phyloP scores from a whole-genome alignment of 2,329 filamentous ascomycete species.

The Microthyrium microscopicum region DNA sequence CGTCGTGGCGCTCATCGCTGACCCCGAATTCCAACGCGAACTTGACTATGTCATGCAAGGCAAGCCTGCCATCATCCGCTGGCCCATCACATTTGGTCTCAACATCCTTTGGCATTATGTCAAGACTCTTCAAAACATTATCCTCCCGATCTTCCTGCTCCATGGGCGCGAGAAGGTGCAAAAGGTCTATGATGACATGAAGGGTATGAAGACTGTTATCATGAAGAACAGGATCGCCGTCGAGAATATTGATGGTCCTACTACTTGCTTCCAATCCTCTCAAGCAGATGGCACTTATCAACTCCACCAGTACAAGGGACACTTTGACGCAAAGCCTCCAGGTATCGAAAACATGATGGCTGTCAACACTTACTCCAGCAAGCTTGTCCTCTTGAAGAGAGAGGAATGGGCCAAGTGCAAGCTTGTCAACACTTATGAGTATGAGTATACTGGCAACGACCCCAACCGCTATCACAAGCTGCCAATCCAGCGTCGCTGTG shows the following conservation, averaged over 20 bases:
- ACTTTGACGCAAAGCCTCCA: constrained; percentile 28
- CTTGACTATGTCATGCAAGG: too few species aligned
- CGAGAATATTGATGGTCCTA: constrained; percentile 29
- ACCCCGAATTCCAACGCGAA: too few species aligned
- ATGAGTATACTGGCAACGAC: constrained; percentile 26
- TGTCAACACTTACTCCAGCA: constrained; percentile 30
- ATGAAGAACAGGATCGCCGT: constrained; percentile 13
- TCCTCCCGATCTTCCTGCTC: too few species aligned
- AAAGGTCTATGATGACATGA: too few species aligned
- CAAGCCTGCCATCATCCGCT: too few species aligned
- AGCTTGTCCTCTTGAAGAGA: constrained; percentile 27
- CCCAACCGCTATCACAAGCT: constrained; percentile 17
- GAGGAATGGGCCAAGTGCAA: constrained; percentile 28
- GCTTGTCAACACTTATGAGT: constrained; percentile 30
- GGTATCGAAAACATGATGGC: constrained; percentile 24
- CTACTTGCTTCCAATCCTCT: constrained; percentile 30
- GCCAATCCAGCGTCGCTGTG: constrained; percentile 26
- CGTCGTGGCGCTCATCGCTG: too few species aligned
- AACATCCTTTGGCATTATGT: too few species aligned
- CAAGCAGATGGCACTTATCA: constrained; percentile 19
- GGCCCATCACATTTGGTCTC: too few species aligned
- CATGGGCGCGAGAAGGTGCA: too few species aligned
- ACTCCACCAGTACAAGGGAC: constrained; percentile 19
- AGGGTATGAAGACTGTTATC: too few species aligned
- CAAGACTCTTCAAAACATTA: too few species aligned